A percentile compares a stretch with the other conserved stretches of the same genome.
Evolutionary conservation across 208 protist species (phyloP).

Genomic region (Kentomonas sorsogonicus): DNA sequence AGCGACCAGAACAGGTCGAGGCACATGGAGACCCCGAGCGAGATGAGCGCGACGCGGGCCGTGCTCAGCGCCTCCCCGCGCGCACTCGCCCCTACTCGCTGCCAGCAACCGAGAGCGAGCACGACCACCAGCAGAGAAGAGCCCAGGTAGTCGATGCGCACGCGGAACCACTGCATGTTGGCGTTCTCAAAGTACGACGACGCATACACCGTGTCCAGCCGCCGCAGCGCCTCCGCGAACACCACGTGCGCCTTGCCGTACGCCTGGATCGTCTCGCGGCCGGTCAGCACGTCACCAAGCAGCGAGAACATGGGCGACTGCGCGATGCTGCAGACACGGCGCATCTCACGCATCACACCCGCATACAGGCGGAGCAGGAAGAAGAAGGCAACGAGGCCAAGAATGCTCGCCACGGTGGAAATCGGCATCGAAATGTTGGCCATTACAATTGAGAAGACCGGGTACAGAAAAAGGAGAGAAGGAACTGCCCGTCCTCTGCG

Average conservation of each 20-base stretch:
- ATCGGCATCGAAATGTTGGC: slow-evolving; percentile 43
- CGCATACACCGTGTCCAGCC: slow-evolving; percentile 50
- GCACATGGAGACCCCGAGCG: slow-evolving; percentile 54
- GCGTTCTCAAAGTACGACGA: slow-evolving; percentile 41
- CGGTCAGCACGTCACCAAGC: slow-evolving; percentile 88
- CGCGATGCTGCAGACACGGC: slow-evolving; percentile 80
- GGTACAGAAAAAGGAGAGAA: no score
- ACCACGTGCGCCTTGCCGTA: slow-evolving; percentile 38
- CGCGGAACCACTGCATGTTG: slow-evolving; percentile 82
- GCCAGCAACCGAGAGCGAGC: slow-evolving; percentile 66
- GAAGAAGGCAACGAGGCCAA: slow-evolving; percentile 38
- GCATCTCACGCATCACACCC: slow-evolving; percentile 86
- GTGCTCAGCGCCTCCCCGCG: slow-evolving; percentile 24
- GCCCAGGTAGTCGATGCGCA: slow-evolving; percentile 85
- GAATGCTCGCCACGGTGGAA: slow-evolving; percentile 33
- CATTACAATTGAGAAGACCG: slow-evolving; percentile 49
- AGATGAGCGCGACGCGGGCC: slow-evolving; percentile 35
- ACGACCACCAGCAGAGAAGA: slow-evolving; percentile 54
- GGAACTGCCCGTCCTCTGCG: slow-evolving; percentile 41
- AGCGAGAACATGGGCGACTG: slow-evolving; percentile 91
- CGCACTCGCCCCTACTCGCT: slow-evolving; percentile 37
- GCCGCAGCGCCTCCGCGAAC: slow-evolving; percentile 26
- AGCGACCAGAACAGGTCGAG: slow-evolving; percentile 82
- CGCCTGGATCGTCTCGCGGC: slow-evolving; percentile 78
- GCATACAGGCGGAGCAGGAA: slow-evolving; percentile 60